phyloP scores from a whole-genome alignment of 2,329 filamentous ascomycete species.

The Stagonosporopsis rhizophila region DNA sequence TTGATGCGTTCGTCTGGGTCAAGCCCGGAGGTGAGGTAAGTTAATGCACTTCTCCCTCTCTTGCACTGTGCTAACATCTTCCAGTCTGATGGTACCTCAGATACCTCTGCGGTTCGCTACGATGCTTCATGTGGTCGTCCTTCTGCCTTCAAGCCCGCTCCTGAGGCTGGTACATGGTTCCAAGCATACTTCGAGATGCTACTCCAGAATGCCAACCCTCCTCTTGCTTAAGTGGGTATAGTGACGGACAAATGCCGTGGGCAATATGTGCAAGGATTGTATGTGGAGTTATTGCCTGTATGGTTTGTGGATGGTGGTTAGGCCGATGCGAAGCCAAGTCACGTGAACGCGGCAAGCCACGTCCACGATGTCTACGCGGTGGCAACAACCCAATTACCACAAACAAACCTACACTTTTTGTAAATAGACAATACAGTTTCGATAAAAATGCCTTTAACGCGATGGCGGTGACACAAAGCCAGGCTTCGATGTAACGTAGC shows the following conservation, averaged over 20 bases:
- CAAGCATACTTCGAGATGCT: constrained; percentile 53
- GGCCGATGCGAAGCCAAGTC: no score
- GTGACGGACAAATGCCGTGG: neutral
- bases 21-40: constrained; percentile 67
- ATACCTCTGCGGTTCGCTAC: constrained; percentile 56
- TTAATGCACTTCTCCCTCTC: neutral
- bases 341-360: no score
- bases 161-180: constrained; percentile 75
- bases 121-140: constrained; percentile 62
- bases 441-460: neutral
- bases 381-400: no score
- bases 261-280: neutral
- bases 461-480: neutral
- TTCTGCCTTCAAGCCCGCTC: constrained; percentile 67
- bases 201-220: constrained; percentile 45
- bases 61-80: neutral
- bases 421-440: neutral
- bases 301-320: no score
- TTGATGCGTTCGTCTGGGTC: constrained; percentile 74
- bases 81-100: constrained; percentile 54
- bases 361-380: no score
- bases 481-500: constrained; percentile 3
- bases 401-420: no score
- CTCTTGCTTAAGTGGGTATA: constrained; percentile 23
- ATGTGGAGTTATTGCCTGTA: neutral